Conservation (phyloP, 352 stramenopile species). For the Albugo candida region DNA sequence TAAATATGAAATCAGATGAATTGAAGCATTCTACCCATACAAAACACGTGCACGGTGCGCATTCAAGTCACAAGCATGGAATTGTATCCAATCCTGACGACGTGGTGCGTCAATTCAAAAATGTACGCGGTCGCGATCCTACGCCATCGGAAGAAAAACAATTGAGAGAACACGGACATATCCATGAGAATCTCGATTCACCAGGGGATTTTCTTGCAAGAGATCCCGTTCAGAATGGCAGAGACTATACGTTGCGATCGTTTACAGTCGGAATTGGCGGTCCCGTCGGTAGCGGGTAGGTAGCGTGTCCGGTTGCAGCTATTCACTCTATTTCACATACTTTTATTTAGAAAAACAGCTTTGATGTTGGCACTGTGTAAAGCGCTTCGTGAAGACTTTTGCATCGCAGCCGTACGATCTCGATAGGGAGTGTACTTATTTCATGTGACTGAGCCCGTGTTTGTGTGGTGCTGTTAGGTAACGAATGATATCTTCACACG, state of each 20-base stretch:
- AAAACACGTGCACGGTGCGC: too few relatives aligned
- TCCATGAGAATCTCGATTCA: conserved; percentile 75
- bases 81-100: conserved; percentile 33
- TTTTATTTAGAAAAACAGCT: conserved; percentile 79
- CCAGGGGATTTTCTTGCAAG: conserved; percentile 50
- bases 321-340: background rate
- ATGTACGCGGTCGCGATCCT: conserved; percentile 30
- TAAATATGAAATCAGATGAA: too few relatives aligned
- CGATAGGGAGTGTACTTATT: background rate
- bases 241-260: conserved; percentile 66
- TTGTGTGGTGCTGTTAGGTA: conserved; percentile 31
- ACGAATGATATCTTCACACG: conserved; percentile 99
- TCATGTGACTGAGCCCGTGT: conserved; percentile 4
- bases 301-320: background rate
- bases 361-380: conserved; percentile 87
- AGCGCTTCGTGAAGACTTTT: conserved; percentile 60
- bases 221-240: conserved; percentile 22
- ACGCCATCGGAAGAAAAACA: conserved; percentile 59
- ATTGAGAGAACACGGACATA: conserved; percentile 70
- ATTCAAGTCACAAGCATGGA: conserved; percentile 6
- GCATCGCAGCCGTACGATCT: conserved; percentile 42
- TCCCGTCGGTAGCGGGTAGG: conserved; percentile 79
- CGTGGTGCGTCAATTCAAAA: conserved; percentile 41
- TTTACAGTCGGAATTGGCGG: conserved; percentile 95
- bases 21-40: too few relatives aligned